phyloP scores from a whole-genome alignment of 352 stramenopile species.

The Globisporangium nagaii region DNA sequence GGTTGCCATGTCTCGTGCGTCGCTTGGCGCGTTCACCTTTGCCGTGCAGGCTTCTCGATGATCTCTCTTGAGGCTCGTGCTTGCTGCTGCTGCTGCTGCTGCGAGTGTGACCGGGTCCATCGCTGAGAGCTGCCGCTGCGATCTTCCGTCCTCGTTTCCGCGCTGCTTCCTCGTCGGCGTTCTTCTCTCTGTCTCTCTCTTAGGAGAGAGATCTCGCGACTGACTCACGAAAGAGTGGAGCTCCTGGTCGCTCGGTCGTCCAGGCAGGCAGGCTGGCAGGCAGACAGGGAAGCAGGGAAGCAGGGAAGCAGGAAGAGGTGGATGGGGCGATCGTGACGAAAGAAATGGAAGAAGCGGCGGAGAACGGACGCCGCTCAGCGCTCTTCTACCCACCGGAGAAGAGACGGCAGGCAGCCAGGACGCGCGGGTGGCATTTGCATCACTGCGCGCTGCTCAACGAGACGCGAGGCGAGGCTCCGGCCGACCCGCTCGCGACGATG shows the following conservation, averaged over 20 bases:
- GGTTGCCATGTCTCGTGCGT: neutral
- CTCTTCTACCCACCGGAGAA: neutral
- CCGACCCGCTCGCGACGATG: too few relatives aligned
- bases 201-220: neutral
- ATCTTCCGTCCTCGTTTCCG: conserved; percentile 1
- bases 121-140: neutral
- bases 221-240: neutral
- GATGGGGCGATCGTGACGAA: neutral
- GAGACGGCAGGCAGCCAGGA: neutral
- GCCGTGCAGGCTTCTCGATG: neutral
- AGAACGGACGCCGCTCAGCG: neutral
- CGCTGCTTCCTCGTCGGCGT: neutral
- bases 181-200: neutral
- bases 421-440: too few relatives aligned
- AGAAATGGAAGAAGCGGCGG: conserved; percentile 2
- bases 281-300: too few relatives aligned
- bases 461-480: too few relatives aligned
- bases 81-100: neutral
- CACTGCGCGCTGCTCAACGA: too few relatives aligned
- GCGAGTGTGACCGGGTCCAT: too few relatives aligned
- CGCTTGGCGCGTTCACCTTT: neutral
- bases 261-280: neutral
- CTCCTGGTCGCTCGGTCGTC: neutral
- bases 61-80: neutral
- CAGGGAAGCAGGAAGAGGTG: neutral